A percentile compares a stretch with the other conserved stretches of the same genome.
phyloP scores from a whole-genome alignment of 352 stramenopile species.

The Vaucheria bursata region DNA sequence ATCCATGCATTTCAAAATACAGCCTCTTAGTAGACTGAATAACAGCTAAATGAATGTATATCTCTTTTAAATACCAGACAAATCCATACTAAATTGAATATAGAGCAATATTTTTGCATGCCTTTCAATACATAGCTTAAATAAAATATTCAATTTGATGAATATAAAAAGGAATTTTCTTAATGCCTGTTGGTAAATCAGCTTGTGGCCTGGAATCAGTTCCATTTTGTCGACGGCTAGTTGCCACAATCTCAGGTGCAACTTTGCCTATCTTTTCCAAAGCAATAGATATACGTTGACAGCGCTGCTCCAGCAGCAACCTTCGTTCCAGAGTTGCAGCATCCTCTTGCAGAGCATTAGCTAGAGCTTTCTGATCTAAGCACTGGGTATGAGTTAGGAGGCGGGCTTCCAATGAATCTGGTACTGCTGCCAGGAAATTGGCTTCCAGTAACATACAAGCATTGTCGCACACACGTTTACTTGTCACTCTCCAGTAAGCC shows the following conservation, averaged over 20 bases:
- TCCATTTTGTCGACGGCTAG: background rate
- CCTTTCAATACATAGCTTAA: too few species aligned
- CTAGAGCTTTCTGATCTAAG: background rate
- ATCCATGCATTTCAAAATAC: too few species aligned
- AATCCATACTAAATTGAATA: too few species aligned
- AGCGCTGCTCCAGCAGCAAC: slow-evolving; percentile 27
- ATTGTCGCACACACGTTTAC: slow-evolving; percentile 45
- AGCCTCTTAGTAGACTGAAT: too few species aligned
- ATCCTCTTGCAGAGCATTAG: slow-evolving; percentile 23
- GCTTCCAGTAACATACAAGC: slow-evolving; percentile 45
- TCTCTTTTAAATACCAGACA: too few species aligned
- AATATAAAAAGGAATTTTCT: too few species aligned
- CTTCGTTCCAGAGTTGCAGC: slow-evolving; percentile 33
- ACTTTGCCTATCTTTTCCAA: slow-evolving; percentile 33
- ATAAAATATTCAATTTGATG: too few species aligned
- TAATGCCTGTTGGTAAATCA: too few species aligned
- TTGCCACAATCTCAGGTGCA: slow-evolving; percentile 26
- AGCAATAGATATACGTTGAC: slow-evolving; percentile 17
- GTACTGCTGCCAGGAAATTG: slow-evolving; percentile 32
- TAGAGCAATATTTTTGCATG: too few species aligned
- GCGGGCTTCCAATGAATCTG: slow-evolving; percentile 24
- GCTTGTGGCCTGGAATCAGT: too few species aligned
- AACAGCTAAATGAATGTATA: too few species aligned
- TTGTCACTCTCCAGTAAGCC: slow-evolving; percentile 47
- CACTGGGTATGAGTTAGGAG: slow-evolving; percentile 28